A percentile compares a stretch with the other conserved stretches of the same genome.
Conservation (phyloP, 164 flowering plant genomes). For the Chimonanthus salicifolius region DNA sequence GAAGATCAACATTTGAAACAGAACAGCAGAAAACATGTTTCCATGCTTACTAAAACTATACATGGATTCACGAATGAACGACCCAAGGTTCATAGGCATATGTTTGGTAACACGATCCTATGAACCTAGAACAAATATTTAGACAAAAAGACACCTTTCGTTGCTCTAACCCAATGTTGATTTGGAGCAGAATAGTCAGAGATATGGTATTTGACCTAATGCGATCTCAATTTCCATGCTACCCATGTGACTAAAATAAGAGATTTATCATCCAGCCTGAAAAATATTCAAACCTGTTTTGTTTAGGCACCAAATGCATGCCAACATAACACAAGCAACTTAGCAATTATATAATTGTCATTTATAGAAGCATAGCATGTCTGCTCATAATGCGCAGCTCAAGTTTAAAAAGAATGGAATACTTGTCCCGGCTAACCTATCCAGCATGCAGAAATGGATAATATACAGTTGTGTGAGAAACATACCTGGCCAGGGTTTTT, state of each 20-base stretch:
- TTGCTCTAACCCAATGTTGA: too few relatives aligned
- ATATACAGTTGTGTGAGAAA: background rate
- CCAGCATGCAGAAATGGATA: background rate
- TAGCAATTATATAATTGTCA: background rate
- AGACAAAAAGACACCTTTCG: too few relatives aligned
- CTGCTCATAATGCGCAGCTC: background rate
- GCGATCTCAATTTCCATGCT: background rate
- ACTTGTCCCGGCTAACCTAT: background rate
- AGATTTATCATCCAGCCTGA: background rate
- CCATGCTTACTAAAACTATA: too few relatives aligned
- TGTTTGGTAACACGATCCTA: too few relatives aligned
- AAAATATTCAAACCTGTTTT: background rate
- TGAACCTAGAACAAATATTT: too few relatives aligned
- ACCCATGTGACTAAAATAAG: background rate
- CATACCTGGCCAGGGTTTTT: slow-evolving; percentile 71
- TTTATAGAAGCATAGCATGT: background rate
- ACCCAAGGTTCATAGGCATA: too few relatives aligned
- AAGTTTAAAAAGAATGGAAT: background rate
- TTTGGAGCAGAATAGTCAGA: background rate
- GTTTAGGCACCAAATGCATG: background rate
- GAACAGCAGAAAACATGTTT: too few relatives aligned
- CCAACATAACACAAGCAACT: background rate
- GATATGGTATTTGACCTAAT: background rate
- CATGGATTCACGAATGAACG: too few relatives aligned
- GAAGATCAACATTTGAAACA: too few relatives aligned